Percentiles rank a stretch among this genome's conserved stretches.
phyloP scores from a whole-genome alignment of 139 green algal genomes.

The Yamagishiella unicocca region DNA sequence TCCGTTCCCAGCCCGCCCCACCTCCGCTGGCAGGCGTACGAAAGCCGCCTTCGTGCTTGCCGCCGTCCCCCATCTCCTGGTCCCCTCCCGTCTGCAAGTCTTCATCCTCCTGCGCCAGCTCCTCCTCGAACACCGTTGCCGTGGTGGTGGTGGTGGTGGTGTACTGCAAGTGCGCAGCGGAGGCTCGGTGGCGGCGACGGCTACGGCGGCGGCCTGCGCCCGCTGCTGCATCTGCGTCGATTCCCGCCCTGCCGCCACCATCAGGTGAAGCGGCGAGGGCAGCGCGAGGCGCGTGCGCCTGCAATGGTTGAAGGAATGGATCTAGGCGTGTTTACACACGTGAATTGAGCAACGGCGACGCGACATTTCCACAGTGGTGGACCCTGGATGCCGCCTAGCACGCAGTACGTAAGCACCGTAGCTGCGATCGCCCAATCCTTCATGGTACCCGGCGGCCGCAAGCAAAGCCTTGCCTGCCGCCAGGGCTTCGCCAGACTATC shows the following conservation, averaged over 20 bases:
- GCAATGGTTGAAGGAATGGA: background rate
- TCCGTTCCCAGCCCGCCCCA: background rate
- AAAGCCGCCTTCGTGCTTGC: background rate
- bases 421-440: background rate
- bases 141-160: slow-evolving; percentile 3
- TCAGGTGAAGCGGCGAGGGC: background rate
- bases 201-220: background rate
- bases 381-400: too few species aligned
- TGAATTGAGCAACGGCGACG: too few species aligned
- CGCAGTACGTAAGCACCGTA: background rate
- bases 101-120: slow-evolving; percentile 8
- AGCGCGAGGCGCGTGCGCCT: background rate
- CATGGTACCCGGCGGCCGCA: background rate
- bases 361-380: too few species aligned
- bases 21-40: slow-evolving; percentile 2
- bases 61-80: background rate
- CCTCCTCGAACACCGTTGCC: background rate
- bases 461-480: background rate
- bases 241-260: background rate
- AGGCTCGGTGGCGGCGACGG: background rate
- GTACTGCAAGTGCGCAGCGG: background rate
- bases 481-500: background rate
- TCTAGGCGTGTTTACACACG: background rate
- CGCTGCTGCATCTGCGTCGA: background rate
- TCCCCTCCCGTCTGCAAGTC: background rate